Base-by-base conservation (phyloP, 306 rosid genomes). In the Purshia tridentata region DNA sequence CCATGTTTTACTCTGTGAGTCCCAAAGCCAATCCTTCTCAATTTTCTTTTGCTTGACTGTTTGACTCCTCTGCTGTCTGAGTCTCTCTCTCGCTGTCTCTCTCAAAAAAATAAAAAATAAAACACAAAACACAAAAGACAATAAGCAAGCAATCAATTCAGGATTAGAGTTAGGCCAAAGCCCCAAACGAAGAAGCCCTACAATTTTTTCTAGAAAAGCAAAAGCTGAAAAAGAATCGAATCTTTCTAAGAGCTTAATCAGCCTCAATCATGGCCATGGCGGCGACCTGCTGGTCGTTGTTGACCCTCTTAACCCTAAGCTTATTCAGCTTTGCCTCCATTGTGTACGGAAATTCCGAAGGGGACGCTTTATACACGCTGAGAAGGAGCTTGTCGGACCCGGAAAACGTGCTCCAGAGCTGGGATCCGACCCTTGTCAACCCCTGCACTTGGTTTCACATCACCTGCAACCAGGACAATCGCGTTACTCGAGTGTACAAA, bases 381-480 rank as follows among this genome's bases (percentile, higher is more conserved):
- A 80, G 92, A 41, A 83, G 87, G 67, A 91, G 96, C 85, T 80
- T 93, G 5, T 84, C 88, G 42, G 97, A 93, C 86, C 97, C 97
- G 0, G 91, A 85, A 75, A 89, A 89, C 79, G 91, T 91, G 4
- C 97, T 93, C 40, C 96, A 91, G 81, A 93, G 98, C 79, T 93
- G 98, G 98, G 98, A 93, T 86, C 92, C 98, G 37, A 93, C 94
- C 10, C 96, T 93, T 18, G 98, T 93, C 4, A 89, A 91, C 54
- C 98, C 98, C 35, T 93, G 98, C 72, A 93, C 98, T 42, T 93
- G 98, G 98, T 93, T 91, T 82, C 98, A 93, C 65, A 86, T 93
- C 81, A 91, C 98, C 79, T 93, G 98, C 77, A 91, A 93, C 83
- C 97, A 89, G 78, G 92, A 86, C 51, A 86, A 88, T 59, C 91